Conservation (phyloP, 1,284 basidiomycete species). For the Boletus mariae region DNA sequence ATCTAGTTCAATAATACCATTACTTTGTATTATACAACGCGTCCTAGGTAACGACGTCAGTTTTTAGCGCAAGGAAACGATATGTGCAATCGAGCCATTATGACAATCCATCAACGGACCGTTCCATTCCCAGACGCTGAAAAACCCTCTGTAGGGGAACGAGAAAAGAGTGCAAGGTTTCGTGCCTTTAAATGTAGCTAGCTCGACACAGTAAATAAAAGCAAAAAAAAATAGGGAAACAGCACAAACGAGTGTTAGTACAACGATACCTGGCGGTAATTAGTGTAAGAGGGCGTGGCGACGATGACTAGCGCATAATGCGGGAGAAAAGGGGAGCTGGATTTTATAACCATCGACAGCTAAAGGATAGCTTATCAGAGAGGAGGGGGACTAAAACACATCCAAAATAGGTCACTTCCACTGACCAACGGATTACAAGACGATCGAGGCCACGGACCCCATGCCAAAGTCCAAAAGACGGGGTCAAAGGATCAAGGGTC, state of each 20-base stretch:
- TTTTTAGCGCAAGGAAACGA: background rate
- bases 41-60: background rate
- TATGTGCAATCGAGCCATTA: background rate
- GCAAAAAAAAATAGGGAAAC: background rate
- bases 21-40: background rate
- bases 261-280: slow-evolving; percentile 20
- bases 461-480: slow-evolving; percentile 13
- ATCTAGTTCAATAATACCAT: background rate
- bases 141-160: background rate
- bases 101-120: background rate
- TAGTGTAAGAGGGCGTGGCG: slow-evolving; percentile 14
- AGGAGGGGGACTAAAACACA: slow-evolving; percentile 7
- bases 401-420: slow-evolving; percentile 12
- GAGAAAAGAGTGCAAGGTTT: slow-evolving; percentile 13
- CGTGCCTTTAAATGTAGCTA: slow-evolving; percentile 12
- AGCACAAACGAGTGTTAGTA: slow-evolving; percentile 27
- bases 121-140: background rate
- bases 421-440: slow-evolving; percentile 14
- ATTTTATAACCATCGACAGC: slow-evolving; percentile 13
- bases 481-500: background rate
- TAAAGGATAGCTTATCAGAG: slow-evolving; percentile 10
- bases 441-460: slow-evolving; percentile 7
- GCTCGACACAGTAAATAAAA: slow-evolving; percentile 11
- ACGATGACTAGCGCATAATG: background rate
- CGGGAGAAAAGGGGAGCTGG: background rate